Percentiles rank a stretch among this genome's conserved stretches.
phyloP scores from a whole-genome alignment of 305 asterid genomes.

The Ruellia speciosa region DNA sequence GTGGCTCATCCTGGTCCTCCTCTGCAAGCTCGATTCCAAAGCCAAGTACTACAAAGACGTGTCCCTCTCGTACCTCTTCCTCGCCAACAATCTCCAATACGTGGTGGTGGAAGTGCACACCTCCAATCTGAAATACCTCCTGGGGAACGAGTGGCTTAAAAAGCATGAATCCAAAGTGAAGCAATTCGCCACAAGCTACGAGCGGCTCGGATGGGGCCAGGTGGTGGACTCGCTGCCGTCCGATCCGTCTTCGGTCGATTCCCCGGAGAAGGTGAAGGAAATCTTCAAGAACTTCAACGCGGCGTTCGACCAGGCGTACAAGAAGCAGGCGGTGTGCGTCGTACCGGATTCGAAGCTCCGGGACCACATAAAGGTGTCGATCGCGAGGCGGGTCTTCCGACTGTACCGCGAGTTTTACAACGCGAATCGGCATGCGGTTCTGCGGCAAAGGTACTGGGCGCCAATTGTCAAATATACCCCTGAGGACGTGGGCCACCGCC shows the following conservation, averaged over 20 bases:
- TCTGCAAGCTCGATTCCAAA: conserved; percentile 41
- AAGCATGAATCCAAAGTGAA: conserved; percentile 36
- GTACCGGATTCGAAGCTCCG: conserved; percentile 56
- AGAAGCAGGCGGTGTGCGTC: conserved; percentile 45
- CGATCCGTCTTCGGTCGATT: conserved; percentile 28
- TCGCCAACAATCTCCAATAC: conserved; percentile 46
- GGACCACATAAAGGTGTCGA: conserved; percentile 39
- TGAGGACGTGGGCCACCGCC: conserved; percentile 48
- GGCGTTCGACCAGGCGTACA: conserved; percentile 55
- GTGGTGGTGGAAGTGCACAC: conserved; percentile 33
- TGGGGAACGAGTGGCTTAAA: conserved; percentile 44
- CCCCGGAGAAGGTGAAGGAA: conserved; percentile 39
- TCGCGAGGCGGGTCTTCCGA: conserved; percentile 40
- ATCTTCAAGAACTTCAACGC: conserved; percentile 47
- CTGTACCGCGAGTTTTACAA: conserved; percentile 47
- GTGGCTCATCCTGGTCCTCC: conserved; percentile 33
- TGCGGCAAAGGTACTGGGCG: conserved; percentile 31
- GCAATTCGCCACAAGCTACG: conserved; percentile 34
- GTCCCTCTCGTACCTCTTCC: conserved; percentile 37
- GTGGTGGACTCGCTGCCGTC: conserved; percentile 44
- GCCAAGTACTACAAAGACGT: conserved; percentile 40
- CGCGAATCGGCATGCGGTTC: conserved; percentile 23
- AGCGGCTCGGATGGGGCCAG: conserved; percentile 68
- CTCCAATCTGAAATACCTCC: conserved; percentile 38
- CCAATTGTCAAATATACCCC: conserved; percentile 57